Conservation (phyloP, 495 filamentous ascomycete species). For the Chaetomium cochliodes region DNA sequence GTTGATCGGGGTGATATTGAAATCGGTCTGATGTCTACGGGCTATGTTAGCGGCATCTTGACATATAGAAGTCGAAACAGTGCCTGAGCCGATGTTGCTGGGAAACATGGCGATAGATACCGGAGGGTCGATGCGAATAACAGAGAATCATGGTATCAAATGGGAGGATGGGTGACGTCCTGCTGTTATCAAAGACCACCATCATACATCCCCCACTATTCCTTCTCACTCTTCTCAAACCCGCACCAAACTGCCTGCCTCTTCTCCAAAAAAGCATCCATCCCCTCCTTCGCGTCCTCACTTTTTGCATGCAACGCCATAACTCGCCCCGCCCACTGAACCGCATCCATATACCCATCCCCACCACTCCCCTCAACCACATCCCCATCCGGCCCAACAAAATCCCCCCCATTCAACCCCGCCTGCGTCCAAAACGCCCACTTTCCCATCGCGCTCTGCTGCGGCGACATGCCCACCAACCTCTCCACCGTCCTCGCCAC, state of each 20-base stretch:
- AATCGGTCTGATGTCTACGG: too few species aligned
- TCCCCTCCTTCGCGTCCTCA: slow-evolving; percentile 33
- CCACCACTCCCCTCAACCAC: slow-evolving; percentile 16
- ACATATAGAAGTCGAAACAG: too few species aligned
- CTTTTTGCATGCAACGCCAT: slow-evolving; percentile 30
- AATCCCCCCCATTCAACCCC: slow-evolving; percentile 7
- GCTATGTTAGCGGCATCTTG: too few species aligned
- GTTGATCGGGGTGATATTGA: too few species aligned
- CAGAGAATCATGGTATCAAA: too few species aligned
- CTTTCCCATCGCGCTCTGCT: slow-evolving; percentile 33
- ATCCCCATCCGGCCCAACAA: slow-evolving; percentile 8
- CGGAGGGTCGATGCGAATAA: too few species aligned
- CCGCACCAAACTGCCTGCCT: slow-evolving; percentile 22
- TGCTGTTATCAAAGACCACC: too few species aligned
- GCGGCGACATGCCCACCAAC: slow-evolving; percentile 26
- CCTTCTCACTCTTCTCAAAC: too few species aligned
- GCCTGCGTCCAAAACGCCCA: slow-evolving; percentile 36
- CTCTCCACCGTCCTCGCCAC: slow-evolving; percentile 20
- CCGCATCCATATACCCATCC: slow-evolving; percentile 26
- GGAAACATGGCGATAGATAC: too few species aligned
- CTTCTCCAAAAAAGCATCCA: slow-evolving; percentile 30
- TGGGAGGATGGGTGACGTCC: too few species aligned
- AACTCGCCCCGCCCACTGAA: slow-evolving; percentile 25
- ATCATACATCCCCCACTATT: too few species aligned
- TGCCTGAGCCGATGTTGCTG: too few species aligned